Evolutionary conservation across 192 early-diverging fungal genomes (phyloP), one percentile per base, ranked within the genome.

Genomic region (Coemansia umbellata): DNA sequence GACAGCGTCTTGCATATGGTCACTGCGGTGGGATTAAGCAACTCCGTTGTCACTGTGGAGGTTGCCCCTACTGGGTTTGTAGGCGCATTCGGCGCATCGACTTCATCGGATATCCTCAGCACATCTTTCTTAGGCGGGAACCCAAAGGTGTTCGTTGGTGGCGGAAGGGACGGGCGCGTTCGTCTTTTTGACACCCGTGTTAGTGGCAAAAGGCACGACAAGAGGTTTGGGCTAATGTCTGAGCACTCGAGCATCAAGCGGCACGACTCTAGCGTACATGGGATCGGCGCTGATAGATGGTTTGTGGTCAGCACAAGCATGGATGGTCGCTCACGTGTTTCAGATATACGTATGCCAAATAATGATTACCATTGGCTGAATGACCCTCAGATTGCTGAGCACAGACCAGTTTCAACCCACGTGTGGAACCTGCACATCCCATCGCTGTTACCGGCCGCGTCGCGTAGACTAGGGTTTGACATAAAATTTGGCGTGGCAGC

Each of bases 111-210:
- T 37, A 60, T 74, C 1, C 13, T 74, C 21, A 60, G 71, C 48
- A 63, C 64, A 0, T 15, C 50, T 3, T 63, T 74, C 53, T 11
- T 58, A 22, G 32, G 36, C 0, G 55, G 68, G 8, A 41, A 21
- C 22, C 28, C 21, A 3, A 15, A 37, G 14, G 55, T 74, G 32
- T 50, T 58, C 30, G 53, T 43, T 31, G 55, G 64, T 30, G 71
- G 71, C 19, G 71, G 71, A 4, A 55, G 71, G 37, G 71, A 74
- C 31, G 71, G 71, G 2, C 27, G 53, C 4, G 54, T 74, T 21
- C 50, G 71, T 32, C 60, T 74, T 4, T 59, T 74, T 24, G 71
- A 74, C 31, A 9, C 14, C 1, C 63, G 71, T 10, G 47, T 63
- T 4, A 26, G 21, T 22, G 33, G 33, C 24, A 35, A 47, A 11